phyloP scores from a whole-genome alignment of 139 green algal species.

The Micractinium sp. region DNA sequence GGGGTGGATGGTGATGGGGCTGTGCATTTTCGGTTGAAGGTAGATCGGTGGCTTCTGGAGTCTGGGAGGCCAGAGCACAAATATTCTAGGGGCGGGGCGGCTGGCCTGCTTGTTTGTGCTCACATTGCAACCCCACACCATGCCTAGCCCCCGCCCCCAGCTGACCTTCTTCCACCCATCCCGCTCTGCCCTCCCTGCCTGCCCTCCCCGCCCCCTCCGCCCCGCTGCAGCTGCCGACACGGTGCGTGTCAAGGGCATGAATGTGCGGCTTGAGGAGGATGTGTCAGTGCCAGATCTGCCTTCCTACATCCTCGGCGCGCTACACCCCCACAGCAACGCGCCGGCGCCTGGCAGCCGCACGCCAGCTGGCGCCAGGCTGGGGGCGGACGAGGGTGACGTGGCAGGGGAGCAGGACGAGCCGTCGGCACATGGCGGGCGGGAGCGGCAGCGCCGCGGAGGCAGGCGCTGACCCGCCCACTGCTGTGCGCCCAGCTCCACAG shows the following conservation, averaged over 20 bases:
- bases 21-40: neutral
- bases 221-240: conserved; percentile 35
- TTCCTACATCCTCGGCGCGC: conserved; percentile 44
- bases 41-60: no score
- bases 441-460: conserved; percentile 17
- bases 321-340: conserved; percentile 30
- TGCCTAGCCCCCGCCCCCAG: no score
- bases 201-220: neutral
- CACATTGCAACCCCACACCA: no score
- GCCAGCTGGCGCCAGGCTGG: neutral
- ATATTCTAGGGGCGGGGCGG: no score
- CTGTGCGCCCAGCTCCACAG: neutral
- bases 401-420: conserved; percentile 7
- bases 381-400: neutral
- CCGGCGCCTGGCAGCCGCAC: neutral
- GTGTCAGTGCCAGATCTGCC: conserved; percentile 54
- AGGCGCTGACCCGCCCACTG: neutral
- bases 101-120: no score
- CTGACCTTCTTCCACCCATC: neutral
- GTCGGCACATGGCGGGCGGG: neutral
- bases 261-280: conserved; percentile 58
- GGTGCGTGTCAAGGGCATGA: conserved; percentile 65
- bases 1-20: neutral
- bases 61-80: no score
- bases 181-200: neutral